Percentiles rank a stretch among this genome's conserved stretches.
phyloP scores from a whole-genome alignment of 2,329 filamentous ascomycete genomes.

The Xylaria sp. region DNA sequence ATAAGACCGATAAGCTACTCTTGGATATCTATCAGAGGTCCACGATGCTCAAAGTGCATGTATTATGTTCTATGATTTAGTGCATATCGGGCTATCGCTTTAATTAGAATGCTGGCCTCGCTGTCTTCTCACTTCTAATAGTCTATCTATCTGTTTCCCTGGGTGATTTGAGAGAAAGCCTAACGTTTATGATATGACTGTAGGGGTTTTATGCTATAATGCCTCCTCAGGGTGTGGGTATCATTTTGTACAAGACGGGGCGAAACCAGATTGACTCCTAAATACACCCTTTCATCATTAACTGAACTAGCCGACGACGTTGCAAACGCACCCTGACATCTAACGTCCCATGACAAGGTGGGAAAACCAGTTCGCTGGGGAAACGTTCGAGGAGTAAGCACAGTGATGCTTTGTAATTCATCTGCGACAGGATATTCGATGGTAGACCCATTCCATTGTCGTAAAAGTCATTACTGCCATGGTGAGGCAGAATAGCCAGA shows the following conservation, averaged over 20 bases:
- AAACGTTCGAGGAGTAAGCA: not conserved
- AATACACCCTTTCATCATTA: constrained; percentile 6
- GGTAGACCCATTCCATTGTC: not conserved
- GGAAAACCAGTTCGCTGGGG: not conserved
- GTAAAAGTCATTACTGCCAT: not conserved
- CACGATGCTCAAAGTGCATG: no score
- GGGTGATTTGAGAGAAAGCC: not conserved
- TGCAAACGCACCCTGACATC: not conserved
- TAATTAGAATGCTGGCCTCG: not conserved
- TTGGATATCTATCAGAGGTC: no score
- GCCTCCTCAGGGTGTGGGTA: constrained; percentile 31
- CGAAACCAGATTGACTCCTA: constrained; percentile 8
- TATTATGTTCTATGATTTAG: not conserved
- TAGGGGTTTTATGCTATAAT: constrained; percentile 14
- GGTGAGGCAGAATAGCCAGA: not conserved
- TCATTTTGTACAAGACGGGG: constrained; percentile 30
- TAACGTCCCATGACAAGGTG: not conserved
- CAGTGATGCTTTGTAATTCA: constrained; percentile 10
- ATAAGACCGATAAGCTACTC: not conserved
- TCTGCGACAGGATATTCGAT: not conserved
- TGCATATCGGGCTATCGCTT: not conserved
- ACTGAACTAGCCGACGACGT: not conserved
- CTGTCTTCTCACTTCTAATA: not conserved
- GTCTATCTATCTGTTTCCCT: constrained; percentile 4
- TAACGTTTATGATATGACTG: not conserved